phyloP scores from a whole-genome alignment of 2,329 filamentous ascomycete genomes.

The Phoma herbarum region DNA sequence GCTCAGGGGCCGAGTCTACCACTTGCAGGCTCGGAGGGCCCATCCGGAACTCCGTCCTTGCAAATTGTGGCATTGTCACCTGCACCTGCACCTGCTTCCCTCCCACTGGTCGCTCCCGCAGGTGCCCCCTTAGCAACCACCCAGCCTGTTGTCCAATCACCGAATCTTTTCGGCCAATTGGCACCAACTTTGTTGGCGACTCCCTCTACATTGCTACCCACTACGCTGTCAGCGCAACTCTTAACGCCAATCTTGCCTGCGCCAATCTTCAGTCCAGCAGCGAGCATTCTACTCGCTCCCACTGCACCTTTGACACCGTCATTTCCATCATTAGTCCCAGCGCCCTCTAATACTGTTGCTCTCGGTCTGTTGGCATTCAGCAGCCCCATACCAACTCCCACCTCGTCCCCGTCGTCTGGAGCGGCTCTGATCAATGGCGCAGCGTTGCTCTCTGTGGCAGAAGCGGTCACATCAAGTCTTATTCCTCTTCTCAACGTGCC shows the following conservation, averaged over 20 bases:
- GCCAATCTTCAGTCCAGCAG: neutral
- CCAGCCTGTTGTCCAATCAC: neutral
- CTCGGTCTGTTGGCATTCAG: neutral
- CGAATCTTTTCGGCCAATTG: neutral
- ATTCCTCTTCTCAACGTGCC: neutral
- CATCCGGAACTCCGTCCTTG: too few species aligned
- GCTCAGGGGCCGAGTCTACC: neutral
- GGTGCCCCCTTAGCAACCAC: neutral
- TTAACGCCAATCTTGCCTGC: neutral
- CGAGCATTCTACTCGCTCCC: neutral
- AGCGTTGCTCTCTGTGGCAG: neutral
- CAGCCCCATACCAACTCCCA: neutral
- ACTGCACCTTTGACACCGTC: neutral
- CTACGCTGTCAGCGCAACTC: neutral
- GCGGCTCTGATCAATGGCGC: neutral
- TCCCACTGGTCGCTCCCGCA: neutral
- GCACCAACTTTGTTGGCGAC: too few species aligned
- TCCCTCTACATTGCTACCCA: neutral
- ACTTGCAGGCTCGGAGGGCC: neutral
- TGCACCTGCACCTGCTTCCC: too few species aligned
- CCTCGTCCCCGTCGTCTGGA: neutral
- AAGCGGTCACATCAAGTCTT: neutral
- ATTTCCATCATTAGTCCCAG: neutral
- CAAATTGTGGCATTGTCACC: too few species aligned
- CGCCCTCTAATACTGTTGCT: neutral